These are phyloP conservation scores for Fonsecaea monophora DNA, from an alignment of 2,329 filamentous ascomycete species.

Conservation along the genomic window DNA sequence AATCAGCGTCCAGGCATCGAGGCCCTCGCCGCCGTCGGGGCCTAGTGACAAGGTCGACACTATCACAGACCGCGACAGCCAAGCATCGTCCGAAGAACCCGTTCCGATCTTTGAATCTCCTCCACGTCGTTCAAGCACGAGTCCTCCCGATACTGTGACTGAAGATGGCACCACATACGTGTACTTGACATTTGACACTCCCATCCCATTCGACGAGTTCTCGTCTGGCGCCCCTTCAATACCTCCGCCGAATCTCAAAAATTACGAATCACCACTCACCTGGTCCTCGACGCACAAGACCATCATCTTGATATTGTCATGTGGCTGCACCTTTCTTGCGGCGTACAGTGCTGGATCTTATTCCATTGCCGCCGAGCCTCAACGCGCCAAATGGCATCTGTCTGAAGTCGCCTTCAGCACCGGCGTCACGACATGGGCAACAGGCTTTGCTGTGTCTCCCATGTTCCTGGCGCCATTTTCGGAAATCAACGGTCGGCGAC, in stretches of 20 bases:
- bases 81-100: constrained; percentile 27
- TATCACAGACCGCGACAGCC: constrained; percentile 12
- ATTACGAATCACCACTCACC: constrained; percentile 72
- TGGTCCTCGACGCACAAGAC: constrained; percentile 76
- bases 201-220: constrained; percentile 56
- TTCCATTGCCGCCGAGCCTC: constrained; percentile 70
- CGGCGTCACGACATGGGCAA: constrained; percentile 79
- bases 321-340: constrained; percentile 75
- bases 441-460: constrained; percentile 80
- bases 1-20: constrained; percentile 12
- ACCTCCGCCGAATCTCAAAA: constrained; percentile 68
- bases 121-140: background rate
- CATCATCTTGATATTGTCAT: constrained; percentile 74
- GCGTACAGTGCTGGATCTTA: constrained; percentile 84
- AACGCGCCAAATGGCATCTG: constrained; percentile 70
- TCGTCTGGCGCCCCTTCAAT: constrained; percentile 41
- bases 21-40: constrained; percentile 16
- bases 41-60: constrained; percentile 21
- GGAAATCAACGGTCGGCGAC: constrained; percentile 84
- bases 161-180: constrained; percentile 56
- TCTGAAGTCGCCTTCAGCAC: constrained; percentile 70
- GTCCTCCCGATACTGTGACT: constrained; percentile 8
- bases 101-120: constrained; percentile 23
- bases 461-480: constrained; percentile 89
- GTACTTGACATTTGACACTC: constrained; percentile 69